These are phyloP conservation scores for Amorphotheca resinae DNA, from an alignment of 495 filamentous ascomycete species.

Conservation along the genomic window DNA sequence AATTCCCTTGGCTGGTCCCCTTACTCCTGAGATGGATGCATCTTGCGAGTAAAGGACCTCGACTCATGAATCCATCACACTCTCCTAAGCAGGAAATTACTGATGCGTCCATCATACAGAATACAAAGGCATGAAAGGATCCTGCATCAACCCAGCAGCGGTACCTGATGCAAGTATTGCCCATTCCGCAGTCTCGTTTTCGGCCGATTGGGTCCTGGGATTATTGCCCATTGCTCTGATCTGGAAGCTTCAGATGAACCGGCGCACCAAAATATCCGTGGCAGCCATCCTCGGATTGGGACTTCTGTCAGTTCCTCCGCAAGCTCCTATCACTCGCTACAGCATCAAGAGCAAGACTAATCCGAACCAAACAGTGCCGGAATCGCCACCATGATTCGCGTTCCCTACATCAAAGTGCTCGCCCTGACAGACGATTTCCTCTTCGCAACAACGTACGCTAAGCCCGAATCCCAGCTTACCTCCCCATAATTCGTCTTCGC, in stretches of 20 bases:
- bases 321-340: neutral
- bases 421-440: constrained; percentile 21
- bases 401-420: constrained; percentile 24
- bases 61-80: too few species aligned
- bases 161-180: constrained; percentile 26
- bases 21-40: too few species aligned
- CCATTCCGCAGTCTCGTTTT: constrained; percentile 25
- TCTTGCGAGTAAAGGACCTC: too few species aligned
- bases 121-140: constrained; percentile 18
- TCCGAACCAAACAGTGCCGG: constrained; percentile 21
- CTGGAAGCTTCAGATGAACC: constrained; percentile 28
- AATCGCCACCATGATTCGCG: constrained; percentile 28
- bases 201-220: constrained; percentile 30
- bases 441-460: constrained; percentile 14
- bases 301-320: constrained; percentile 18
- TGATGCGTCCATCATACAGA: neutral
- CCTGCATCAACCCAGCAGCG: constrained; percentile 22
- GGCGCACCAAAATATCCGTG: constrained; percentile 23
- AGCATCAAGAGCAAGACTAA: neutral
- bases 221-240: constrained; percentile 31
- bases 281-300: constrained; percentile 26
- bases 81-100: too few species aligned
- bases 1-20: too few species aligned
- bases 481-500: neutral
- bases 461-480: neutral